Conservation (phyloP, 1,284 basidiomycete genomes). For the Fomitopsis pinicola region DNA sequence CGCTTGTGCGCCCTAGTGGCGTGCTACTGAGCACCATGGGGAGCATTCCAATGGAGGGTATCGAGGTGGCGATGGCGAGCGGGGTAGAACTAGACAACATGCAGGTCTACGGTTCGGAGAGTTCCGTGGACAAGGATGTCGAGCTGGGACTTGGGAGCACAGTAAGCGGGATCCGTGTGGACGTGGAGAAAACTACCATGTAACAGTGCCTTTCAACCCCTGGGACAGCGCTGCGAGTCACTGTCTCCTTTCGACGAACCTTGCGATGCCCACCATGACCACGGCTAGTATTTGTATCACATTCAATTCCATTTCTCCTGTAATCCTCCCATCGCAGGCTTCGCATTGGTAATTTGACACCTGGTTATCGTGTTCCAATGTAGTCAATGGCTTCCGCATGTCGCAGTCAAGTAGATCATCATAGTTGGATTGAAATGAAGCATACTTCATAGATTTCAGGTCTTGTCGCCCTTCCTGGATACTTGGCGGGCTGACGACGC, state of each 20-base stretch:
- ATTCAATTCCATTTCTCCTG: not conserved
- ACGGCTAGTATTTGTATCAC: not conserved
- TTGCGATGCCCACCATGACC: not conserved
- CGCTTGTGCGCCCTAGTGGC: conserved; percentile 33
- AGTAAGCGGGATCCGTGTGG: conserved; percentile 54
- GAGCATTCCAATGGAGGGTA: conserved; percentile 41
- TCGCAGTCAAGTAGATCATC: not conserved
- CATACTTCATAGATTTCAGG: not conserved
- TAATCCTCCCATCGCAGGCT: not conserved
- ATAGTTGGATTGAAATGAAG: not conserved
- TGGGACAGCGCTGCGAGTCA: not conserved
- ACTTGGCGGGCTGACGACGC: too few species aligned
- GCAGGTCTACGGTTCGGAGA: conserved; percentile 43
- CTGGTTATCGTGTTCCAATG: not conserved
- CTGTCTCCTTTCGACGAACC: not conserved
- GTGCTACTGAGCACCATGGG: conserved; percentile 67
- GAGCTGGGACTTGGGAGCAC: conserved; percentile 33
- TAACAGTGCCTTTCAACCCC: conserved; percentile 20
- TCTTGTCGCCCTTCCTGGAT: not conserved
- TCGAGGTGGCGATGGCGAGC: conserved; percentile 27
- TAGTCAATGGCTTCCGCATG: not conserved
- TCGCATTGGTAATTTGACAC: not conserved
- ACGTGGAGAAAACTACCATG: conserved; percentile 61
- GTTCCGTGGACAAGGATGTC: conserved; percentile 28
- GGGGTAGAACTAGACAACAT: conserved; percentile 48